phyloP scores from a whole-genome alignment of 164 flowering plant genomes.

The Annona squamosa region DNA sequence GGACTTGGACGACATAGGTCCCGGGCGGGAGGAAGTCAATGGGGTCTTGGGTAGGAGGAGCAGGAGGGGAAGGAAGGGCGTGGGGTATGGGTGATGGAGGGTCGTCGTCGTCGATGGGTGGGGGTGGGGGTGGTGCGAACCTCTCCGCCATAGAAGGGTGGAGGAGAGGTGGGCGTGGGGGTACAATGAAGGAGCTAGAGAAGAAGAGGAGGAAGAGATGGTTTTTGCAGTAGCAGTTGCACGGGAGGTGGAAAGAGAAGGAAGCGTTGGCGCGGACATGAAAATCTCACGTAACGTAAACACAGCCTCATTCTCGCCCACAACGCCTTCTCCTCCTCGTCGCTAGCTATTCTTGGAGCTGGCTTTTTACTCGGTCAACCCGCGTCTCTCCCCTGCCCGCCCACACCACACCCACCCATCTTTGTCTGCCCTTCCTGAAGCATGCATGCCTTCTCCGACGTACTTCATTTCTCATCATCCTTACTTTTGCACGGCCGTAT shows the following conservation, averaged over 20 bases:
- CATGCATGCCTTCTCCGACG: neutral
- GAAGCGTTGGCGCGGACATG: neutral
- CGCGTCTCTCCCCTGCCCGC: neutral
- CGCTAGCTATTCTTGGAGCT: neutral
- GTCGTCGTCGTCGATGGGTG: neutral
- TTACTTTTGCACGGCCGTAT: no score
- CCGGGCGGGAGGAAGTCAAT: slow-evolving; percentile 7
- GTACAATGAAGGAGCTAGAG: neutral
- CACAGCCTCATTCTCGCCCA: neutral
- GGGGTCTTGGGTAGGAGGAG: neutral
- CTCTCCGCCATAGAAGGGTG: slow-evolving; percentile 60
- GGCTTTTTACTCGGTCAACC: neutral
- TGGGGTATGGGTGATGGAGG: neutral
- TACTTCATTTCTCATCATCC: no score
- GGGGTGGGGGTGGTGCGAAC: slow-evolving; percentile 21
- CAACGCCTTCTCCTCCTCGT: neutral
- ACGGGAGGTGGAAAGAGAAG: slow-evolving; percentile 14
- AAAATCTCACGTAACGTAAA: neutral
- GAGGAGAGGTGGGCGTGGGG: slow-evolving; percentile 32
- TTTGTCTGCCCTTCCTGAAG: neutral
- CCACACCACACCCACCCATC: neutral
- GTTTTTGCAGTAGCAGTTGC: slow-evolving; percentile 8
- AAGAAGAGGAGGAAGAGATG: slow-evolving; percentile 7
- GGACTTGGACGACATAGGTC: slow-evolving; percentile 57
- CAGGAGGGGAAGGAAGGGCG: slow-evolving; percentile 9